phyloP scores from a whole-genome alignment of 164 flowering plant genomes.

The Cinnamomum micranthum region DNA sequence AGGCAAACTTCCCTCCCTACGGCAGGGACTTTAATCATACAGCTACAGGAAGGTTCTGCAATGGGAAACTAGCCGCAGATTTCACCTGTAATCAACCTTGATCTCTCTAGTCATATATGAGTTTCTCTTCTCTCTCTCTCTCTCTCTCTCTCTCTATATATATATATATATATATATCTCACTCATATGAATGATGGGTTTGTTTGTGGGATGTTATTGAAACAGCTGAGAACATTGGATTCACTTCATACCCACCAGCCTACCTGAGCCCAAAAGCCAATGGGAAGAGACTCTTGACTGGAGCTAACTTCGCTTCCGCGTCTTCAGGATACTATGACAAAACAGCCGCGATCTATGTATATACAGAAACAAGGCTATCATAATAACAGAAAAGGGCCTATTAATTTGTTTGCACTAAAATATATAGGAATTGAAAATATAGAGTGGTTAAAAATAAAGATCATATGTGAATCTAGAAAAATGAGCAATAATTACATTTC shows the following conservation, averaged over 20 bases:
- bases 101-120: not conserved
- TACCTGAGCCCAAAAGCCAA: constrained; percentile 64
- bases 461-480: no score
- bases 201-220: constrained; percentile 1
- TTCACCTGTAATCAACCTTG: constrained; percentile 54
- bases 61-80: constrained; percentile 89
- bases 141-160: not conserved
- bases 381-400: no score
- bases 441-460: no score
- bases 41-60: constrained; percentile 91
- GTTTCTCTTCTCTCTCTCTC: not conserved
- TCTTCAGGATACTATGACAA: constrained; percentile 70
- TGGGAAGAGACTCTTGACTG: constrained; percentile 52
- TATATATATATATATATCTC: not conserved
- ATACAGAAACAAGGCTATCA: not conserved
- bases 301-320: constrained; percentile 91
- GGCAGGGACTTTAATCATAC: constrained; percentile 74
- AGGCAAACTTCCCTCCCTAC: constrained; percentile 84
- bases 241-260: constrained; percentile 78
- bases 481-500: no score
- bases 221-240: constrained; percentile 84
- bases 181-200: not conserved
- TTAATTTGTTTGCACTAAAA: no score
- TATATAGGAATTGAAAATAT: no score
- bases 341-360: constrained; percentile 69